Conservation (phyloP, 1,139 yeast species). For the Debaryomyces sp. region DNA sequence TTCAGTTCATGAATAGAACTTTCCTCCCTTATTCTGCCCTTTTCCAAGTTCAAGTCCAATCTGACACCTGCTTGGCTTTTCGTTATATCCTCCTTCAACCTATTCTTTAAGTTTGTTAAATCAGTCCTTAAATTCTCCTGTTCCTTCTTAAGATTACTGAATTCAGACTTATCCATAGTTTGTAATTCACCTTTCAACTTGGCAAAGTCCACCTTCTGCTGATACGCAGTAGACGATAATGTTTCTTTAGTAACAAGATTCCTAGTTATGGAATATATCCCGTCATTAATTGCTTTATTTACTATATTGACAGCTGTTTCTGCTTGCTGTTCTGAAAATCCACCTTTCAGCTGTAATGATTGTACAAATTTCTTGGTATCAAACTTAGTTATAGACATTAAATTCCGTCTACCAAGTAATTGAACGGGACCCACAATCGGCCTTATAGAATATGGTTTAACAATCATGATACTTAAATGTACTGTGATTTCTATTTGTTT, state of each 20-base stretch:
- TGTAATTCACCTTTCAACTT: constrained; percentile 89
- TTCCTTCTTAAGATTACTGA: constrained; percentile 79
- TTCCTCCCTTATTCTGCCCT: constrained; percentile 94
- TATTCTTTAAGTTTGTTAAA: constrained; percentile 80
- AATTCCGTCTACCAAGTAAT: constrained; percentile 13
- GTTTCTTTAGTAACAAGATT: constrained; percentile 83
- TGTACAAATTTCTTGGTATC: constrained; percentile 80
- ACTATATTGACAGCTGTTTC: constrained; percentile 79
- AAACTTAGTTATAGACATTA: constrained; percentile 53
- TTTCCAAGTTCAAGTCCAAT: constrained; percentile 86
- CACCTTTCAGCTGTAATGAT: constrained; percentile 68
- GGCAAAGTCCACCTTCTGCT: constrained; percentile 95
- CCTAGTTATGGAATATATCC: constrained; percentile 72
- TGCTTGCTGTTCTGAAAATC: constrained; percentile 73
- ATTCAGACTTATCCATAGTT: constrained; percentile 85
- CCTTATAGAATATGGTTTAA: neutral
- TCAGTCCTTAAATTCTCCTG: constrained; percentile 85
- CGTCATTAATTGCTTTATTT: constrained; percentile 77
- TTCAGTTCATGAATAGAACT: constrained; percentile 89
- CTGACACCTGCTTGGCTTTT: constrained; percentile 90
- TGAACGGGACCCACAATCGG: neutral
- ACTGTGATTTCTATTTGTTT: neutral
- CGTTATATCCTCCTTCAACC: constrained; percentile 88
- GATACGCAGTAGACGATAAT: constrained; percentile 82
- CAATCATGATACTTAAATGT: neutral